A percentile compares a stretch with the other conserved stretches of the same genome.
Evolutionary conservation across 306 rosid species (phyloP).

Genomic region (Styphnolobium japonicum): DNA sequence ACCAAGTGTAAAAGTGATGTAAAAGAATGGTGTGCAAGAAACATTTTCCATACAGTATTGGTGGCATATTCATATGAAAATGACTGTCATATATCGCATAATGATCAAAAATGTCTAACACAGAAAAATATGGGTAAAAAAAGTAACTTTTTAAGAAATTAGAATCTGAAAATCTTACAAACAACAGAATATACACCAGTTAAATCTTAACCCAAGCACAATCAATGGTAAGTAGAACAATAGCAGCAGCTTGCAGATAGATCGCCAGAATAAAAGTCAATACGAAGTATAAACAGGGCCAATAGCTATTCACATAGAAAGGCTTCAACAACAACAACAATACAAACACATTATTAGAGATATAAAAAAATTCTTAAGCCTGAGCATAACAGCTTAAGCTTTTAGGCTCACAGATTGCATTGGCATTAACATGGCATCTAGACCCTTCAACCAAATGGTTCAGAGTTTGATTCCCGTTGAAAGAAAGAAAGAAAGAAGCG

Average conservation of each 20-base stretch:
- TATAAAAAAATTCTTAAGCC: too few relatives aligned
- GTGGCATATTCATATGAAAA: not conserved
- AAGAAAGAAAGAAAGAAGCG: slow-evolving; percentile 1
- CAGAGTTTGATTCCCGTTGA: not conserved
- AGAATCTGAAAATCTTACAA: not conserved
- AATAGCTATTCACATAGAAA: not conserved
- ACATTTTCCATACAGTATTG: too few relatives aligned
- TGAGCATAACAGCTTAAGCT: not conserved
- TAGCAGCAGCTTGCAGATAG: not conserved
- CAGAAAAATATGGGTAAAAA: not conserved
- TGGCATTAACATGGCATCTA: not conserved
- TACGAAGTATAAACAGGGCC: not conserved
- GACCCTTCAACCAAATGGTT: not conserved
- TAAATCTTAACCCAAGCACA: not conserved
- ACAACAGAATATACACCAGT: not conserved
- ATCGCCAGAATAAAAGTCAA: not conserved
- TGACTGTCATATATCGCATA: not conserved
- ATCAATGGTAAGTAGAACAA: not conserved
- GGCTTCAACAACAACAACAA: not conserved
- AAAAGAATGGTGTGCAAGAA: too few relatives aligned
- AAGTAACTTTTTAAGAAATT: not conserved
- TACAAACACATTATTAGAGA: not conserved
- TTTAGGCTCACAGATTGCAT: not conserved
- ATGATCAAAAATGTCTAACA: not conserved
- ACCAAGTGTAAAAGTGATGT: too few relatives aligned